Evolutionary conservation across 805 yeast genomes (phyloP), one percentile per base, ranked within the genome.

Genomic region (Metschnikowia anglica): DNA sequence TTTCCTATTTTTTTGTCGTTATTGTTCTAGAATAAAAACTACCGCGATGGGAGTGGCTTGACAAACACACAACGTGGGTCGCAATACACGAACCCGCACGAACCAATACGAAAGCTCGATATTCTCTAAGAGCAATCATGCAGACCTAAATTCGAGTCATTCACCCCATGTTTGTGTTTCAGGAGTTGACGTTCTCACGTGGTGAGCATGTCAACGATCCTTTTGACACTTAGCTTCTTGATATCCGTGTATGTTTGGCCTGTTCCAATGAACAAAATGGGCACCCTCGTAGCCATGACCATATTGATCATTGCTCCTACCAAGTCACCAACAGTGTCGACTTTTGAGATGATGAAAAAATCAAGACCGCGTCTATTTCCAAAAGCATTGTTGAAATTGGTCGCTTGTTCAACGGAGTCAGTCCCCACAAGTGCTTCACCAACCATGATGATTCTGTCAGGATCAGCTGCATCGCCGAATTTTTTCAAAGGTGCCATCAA

Each of bases 341-440:
- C 93, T 62, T 91, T 91, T 37, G 96, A 85, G 28, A 91, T 84
- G 46, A 91, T 83, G 67, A 91, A 93, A 60, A 90, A 93, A 63
- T 93, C 97, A 33, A 91, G 69, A 30, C 78, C 74, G 41, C 98
- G 72, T 28, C 74, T 77, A 43, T 83, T 81, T 16, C 98, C 98
- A 66, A 93, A 91, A 0, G 97, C 97, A 54, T 81, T 80, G 60
- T 91, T 90, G 70, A 91, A 91, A 61, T 93, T 90, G 39, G 80
- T 79, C 0, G 98, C 98, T 63, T 91, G 99, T 63, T 85, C 85
- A 3, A 93, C 97, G 1, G 97, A 88, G 61, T 91, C 99, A 0
- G 98, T 90, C 13, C 99, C 99, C 1, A 91, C 98, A 28, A 91
- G 71, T 0, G 99, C 99, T 65, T 91, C 99, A 31, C 97, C 98